Evolutionary conservation across 257 asterid species (phyloP), one percentile per base, ranked within the genome.

Genomic region (Solanum etuberosum): DNA sequence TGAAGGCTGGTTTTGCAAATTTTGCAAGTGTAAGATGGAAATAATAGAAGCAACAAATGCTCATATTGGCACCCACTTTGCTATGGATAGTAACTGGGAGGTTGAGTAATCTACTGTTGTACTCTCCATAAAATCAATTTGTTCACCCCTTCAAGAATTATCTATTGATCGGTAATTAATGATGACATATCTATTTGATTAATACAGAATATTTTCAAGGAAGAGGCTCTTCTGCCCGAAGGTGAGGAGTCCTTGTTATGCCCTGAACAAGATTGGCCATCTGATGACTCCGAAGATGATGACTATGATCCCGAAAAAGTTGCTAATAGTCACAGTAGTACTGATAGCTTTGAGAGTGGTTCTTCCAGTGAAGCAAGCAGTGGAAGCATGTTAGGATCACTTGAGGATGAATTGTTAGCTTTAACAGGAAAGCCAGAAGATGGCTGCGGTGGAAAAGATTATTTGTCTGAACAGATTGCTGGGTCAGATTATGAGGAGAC

Each of bases 1-100:
- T 84, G 98, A 97, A 92, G 97, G 99, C 89, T 97, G 99, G 99
- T 93, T 96, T 90, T 97, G 99, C 94, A 94, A 93, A 93, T 95
- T 92, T 88, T 97, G 99, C 87, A 92, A 91, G 93, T 93, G 93
- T 91, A 97, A 95, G 91, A 95, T 93, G 90, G 99, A 96, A 90
- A 95, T 97, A 87, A 88, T 97, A 86, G 99, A 96, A 90, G 97
- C 95, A 82, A 97, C 95, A 86, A 97, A 96, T 90, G 99, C 98
- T 90, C 99, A 96, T 92, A 93, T 97, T 70, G 99, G 99, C 81
- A 97, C 99, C 65, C 92, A 95, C 89, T 97, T 96, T 87, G 91
- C 98, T 32, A 48, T 91, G 90, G 95, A 96, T 87, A 92, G 95
- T 90, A 90, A 89, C 91, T 97, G 99, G 99, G 93, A 95, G 98